Evolutionary conservation across 2,329 filamentous ascomycete species (phyloP).

Genomic region (Botrytis elliptica): DNA sequence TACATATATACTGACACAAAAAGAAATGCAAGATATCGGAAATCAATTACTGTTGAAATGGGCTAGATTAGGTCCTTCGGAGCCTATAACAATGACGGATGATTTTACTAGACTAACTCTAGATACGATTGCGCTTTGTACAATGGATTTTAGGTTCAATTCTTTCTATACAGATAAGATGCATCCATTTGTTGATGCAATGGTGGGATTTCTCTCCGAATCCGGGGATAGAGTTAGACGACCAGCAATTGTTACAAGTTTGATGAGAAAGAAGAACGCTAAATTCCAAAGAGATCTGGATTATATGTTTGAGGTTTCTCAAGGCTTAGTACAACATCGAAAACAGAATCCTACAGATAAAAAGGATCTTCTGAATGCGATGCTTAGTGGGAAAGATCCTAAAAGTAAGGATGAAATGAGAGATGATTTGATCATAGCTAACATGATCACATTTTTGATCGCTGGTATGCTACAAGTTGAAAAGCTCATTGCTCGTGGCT

Average conservation of each 20-base stretch:
- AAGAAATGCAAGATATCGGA: slow-evolving; percentile 64
- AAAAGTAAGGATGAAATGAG: slow-evolving; percentile 61
- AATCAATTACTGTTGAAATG: slow-evolving; percentile 64
- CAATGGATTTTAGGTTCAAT: slow-evolving; percentile 60
- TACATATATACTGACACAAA: not conserved
- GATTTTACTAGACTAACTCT: slow-evolving; percentile 71
- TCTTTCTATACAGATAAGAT: slow-evolving; percentile 66
- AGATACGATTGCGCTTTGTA: slow-evolving; percentile 66
- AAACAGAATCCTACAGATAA: slow-evolving; percentile 54
- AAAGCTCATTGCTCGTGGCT: slow-evolving; percentile 42
- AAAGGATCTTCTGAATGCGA: slow-evolving; percentile 66
- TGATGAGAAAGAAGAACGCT: slow-evolving; percentile 46
- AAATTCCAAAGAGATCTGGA: slow-evolving; percentile 55
- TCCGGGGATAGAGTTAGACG: slow-evolving; percentile 51
- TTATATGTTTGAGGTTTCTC: slow-evolving; percentile 52
- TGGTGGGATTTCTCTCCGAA: slow-evolving; percentile 62
- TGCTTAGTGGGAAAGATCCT: slow-evolving; percentile 65
- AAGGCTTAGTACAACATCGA: slow-evolving; percentile 58
- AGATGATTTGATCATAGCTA: slow-evolving; percentile 61
- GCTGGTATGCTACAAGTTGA: slow-evolving; percentile 32
- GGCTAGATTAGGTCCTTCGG: slow-evolving; percentile 58
- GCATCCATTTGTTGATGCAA: slow-evolving; percentile 68
- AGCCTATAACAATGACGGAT: slow-evolving; percentile 57
- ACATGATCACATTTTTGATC: slow-evolving; percentile 69
- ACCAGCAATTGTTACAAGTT: slow-evolving; percentile 47